Evolutionary conservation across 2,329 filamentous ascomycete genomes (phyloP).

Genomic region (Exophiala sp.): DNA sequence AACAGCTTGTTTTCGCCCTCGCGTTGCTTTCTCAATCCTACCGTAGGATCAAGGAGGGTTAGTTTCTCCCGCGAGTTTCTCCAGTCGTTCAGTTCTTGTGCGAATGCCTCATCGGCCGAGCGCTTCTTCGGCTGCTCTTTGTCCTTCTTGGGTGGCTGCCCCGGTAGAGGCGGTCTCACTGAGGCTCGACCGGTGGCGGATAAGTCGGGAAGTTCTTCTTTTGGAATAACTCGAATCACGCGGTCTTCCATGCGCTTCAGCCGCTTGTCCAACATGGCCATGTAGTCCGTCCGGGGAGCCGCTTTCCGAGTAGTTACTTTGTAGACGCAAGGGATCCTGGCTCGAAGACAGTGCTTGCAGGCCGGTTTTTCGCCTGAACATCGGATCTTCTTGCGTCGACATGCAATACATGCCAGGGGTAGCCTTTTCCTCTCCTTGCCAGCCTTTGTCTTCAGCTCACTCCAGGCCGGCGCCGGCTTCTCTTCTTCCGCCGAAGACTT

Average conservation of each 20-base stretch:
- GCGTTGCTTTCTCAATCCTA: constrained; percentile 53
- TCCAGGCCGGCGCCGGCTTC: constrained; percentile 64
- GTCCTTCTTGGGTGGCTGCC: constrained; percentile 50
- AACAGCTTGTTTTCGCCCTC: constrained; percentile 69
- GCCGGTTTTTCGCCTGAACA: constrained; percentile 97
- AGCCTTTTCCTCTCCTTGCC: constrained; percentile 93
- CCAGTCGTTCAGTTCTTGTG: constrained; percentile 74
- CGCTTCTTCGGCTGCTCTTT: constrained; percentile 60
- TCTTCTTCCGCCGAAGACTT: constrained; percentile 50
- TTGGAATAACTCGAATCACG: constrained; percentile 91
- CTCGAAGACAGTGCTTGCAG: constrained; percentile 91
- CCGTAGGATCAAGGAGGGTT: constrained; percentile 34
- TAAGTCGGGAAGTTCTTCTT: constrained; percentile 67
- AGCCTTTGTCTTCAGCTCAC: constrained; percentile 80
- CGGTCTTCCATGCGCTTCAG: constrained; percentile 96
- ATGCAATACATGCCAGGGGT: constrained; percentile 90
- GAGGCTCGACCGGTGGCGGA: constrained; percentile 68
- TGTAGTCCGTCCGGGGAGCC: constrained; percentile 91
- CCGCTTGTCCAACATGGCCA: constrained; percentile 97
- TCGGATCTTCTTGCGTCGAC: constrained; percentile 92
- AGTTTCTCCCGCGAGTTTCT: constrained; percentile 48
- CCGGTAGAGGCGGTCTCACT: constrained; percentile 71
- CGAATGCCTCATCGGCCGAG: constrained; percentile 80
- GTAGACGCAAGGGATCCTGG: constrained; percentile 92
- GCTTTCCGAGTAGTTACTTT: constrained; percentile 94